phyloP scores from a whole-genome alignment of 176 grass and related monocot genomes.

The Oryza longistaminata region DNA sequence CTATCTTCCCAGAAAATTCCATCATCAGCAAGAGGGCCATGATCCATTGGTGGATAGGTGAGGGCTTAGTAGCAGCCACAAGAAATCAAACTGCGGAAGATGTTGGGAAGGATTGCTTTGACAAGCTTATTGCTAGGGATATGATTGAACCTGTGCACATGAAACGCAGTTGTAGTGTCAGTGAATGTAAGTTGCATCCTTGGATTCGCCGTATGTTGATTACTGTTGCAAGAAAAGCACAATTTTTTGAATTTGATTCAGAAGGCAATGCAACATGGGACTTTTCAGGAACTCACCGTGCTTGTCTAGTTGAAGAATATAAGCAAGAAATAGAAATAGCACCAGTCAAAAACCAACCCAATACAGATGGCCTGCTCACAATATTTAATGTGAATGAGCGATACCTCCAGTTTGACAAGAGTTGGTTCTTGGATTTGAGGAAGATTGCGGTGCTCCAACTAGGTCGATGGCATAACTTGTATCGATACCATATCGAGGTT shows the following conservation, averaged over 20 bases:
- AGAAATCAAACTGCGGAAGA: constrained; percentile 36
- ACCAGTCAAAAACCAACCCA: neutral
- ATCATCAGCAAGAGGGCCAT: constrained; percentile 59
- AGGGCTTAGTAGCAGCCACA: constrained; percentile 46
- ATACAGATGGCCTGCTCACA: constrained; percentile 22
- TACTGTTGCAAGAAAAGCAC: constrained; percentile 44
- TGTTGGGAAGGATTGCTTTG: constrained; percentile 39
- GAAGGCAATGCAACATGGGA: constrained; percentile 46
- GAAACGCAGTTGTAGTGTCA: constrained; percentile 23
- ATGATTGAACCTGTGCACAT: constrained; percentile 47
- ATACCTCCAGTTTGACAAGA: constrained; percentile 54
- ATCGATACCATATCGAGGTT: constrained; percentile 60
- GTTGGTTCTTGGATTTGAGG: constrained; percentile 42
- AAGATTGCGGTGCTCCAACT: constrained; percentile 53
- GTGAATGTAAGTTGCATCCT: constrained; percentile 54
- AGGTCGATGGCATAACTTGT: constrained; percentile 46
- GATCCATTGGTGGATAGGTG: constrained; percentile 78
- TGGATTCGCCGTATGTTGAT: constrained; percentile 52
- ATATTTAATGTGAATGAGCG: constrained; percentile 59
- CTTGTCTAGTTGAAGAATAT: constrained; percentile 38
- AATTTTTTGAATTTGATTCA: constrained; percentile 58
- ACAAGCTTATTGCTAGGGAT: constrained; percentile 38
- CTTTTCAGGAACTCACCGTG: constrained; percentile 34
- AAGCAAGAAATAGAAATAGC: neutral
- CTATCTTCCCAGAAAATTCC: constrained; percentile 64